These are phyloP conservation scores for Fusarium circinatum DNA, from an alignment of 2,329 filamentous ascomycete genomes.

Conservation along the genomic window DNA sequence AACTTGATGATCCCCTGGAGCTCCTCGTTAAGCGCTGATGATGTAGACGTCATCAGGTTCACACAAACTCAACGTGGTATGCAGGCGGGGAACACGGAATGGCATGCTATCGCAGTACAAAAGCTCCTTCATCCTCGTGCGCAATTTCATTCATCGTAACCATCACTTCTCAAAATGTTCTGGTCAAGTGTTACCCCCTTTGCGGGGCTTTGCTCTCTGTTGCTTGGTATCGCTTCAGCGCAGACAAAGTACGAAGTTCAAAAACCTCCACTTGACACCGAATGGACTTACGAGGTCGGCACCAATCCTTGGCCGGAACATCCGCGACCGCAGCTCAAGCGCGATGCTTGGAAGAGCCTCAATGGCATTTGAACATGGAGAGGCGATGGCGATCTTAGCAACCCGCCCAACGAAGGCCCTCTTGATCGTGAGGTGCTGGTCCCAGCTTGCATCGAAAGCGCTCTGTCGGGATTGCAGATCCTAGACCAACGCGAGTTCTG, in stretches of 20 bases:
- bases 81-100: neutral
- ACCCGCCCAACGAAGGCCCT: conserved; percentile 2
- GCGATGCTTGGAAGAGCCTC: conserved; percentile 64
- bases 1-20: neutral
- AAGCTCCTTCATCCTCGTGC: neutral
- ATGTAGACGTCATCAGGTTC: conserved; percentile 19
- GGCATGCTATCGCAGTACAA: neutral
- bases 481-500: conserved; percentile 56
- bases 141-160: neutral
- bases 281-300: conserved; percentile 64
- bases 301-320: conserved; percentile 67
- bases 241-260: conserved; percentile 50
- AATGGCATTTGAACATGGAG: conserved; percentile 69
- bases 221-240: neutral
- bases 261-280: conserved; percentile 58
- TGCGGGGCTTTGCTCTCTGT: neutral
- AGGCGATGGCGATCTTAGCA: conserved; percentile 34
- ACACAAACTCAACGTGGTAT: conserved; percentile 2
- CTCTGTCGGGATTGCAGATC: conserved; percentile 59
- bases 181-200: neutral
- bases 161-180: neutral
- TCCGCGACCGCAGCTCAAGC: conserved; percentile 65
- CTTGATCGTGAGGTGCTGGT: conserved; percentile 53
- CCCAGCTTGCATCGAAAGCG: conserved; percentile 58
- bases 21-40: neutral